phyloP scores from a whole-genome alignment of 495 filamentous ascomycete genomes.

The Tuber indicum region DNA sequence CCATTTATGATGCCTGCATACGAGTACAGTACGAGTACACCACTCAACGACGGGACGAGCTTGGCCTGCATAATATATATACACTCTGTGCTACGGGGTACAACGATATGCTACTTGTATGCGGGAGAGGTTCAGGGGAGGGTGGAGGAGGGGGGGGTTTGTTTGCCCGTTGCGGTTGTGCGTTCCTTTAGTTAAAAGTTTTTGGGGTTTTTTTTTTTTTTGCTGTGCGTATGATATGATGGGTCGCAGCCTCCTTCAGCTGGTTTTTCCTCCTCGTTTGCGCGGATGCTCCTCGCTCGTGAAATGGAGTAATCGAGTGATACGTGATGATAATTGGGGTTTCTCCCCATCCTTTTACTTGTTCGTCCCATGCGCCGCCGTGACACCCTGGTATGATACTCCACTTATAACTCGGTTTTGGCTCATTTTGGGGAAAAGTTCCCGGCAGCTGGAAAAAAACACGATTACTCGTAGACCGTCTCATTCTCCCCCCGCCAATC shows the following conservation, averaged over 20 bases:
- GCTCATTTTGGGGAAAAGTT: not conserved
- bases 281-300: not conserved
- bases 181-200: not conserved
- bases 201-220: no score
- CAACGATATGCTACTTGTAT: not conserved
- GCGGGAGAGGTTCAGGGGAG: no score
- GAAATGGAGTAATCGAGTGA: not conserved
- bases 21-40: no score
- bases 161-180: not conserved
- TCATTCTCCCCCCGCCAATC: not conserved
- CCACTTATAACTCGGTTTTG: not conserved
- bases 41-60: not conserved
- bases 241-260: not conserved
- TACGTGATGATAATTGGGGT: not conserved
- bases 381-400: not conserved
- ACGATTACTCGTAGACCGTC: not conserved
- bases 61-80: not conserved
- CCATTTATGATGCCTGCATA: not conserved
- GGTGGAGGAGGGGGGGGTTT: not conserved
- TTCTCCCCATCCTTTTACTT: not conserved
- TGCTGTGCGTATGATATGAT: not conserved
- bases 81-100: not conserved
- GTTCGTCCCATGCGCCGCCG: not conserved
- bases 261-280: not conserved
- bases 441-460: not conserved